A percentile compares a stretch with the other conserved stretches of the same genome.
phyloP scores from a whole-genome alignment of 2,329 filamentous ascomycete genomes.

The Fusarium kyushuense region DNA sequence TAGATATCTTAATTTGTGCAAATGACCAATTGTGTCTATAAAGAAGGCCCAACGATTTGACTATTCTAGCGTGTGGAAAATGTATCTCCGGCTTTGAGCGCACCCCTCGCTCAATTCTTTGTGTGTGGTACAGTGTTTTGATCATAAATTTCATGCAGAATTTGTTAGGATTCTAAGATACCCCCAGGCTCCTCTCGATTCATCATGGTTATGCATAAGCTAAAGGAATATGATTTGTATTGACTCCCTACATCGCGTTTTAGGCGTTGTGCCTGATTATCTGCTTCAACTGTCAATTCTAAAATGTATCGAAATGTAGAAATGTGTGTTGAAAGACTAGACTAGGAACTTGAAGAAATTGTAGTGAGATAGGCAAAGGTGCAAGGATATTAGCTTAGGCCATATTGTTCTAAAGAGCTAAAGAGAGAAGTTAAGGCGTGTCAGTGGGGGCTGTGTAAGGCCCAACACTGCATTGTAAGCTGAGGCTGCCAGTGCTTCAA shows the following conservation, averaged over 20 bases:
- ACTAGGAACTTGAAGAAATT: not conserved
- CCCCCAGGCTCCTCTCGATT: fast-evolving
- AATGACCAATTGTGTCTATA: not conserved
- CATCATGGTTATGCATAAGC: not conserved
- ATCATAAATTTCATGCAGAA: fast-evolving
- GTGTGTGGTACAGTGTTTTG: too few relatives aligned
- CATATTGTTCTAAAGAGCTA: too few relatives aligned
- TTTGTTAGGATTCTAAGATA: too few relatives aligned
- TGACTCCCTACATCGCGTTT: not conserved
- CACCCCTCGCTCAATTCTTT: not conserved
- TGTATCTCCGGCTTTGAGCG: not conserved
- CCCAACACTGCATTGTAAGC: not conserved
- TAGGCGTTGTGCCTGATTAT: too few relatives aligned
- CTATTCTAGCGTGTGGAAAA: not conserved
- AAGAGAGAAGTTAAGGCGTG: not conserved
- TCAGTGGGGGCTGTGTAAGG: not conserved
- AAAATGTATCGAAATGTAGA: too few relatives aligned
- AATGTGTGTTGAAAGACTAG: too few relatives aligned
- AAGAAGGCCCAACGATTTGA: too few relatives aligned
- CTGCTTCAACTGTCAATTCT: not conserved
- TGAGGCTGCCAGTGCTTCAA: not conserved
- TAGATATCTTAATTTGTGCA: not conserved
- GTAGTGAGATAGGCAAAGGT: not conserved
- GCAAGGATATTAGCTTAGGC: not conserved
- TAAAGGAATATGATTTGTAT: not conserved